Base-by-base conservation (phyloP, 2,329 filamentous ascomycete species). In the Colletotrichum aenigma region DNA sequence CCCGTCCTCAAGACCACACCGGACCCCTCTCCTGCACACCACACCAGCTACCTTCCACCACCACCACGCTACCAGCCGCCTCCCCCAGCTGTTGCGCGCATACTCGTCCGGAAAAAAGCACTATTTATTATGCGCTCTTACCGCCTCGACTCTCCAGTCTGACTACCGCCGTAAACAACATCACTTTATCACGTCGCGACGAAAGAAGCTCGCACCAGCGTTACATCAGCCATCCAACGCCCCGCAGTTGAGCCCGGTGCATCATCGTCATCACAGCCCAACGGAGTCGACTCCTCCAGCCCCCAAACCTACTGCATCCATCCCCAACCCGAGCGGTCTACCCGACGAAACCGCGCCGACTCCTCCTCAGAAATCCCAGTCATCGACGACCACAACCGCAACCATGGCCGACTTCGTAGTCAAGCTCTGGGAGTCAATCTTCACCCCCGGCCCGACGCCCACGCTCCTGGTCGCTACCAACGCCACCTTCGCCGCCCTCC, bases 391-490 rank as follows among this genome's bases (percentile, higher is more conserved):
- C n/a, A 43, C 61, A 43, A 60, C 13, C 28, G 34, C 71, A 26
- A 79, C 73, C 79, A 93, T 93, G 91, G 87, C 91, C 16, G 83
- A 87, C 80, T 93, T 93, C 85, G 81, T 97, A 77, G 89, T 92
- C 82, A 92, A 96, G 79, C 93, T 98, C 76, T 98, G 95, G 94
- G 91, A 94, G 83, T 97, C 95, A 82, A 93, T 98, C 88, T 98
- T 98, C 90, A 97, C 94, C 7, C 95, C 96, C 1, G 97, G 97
- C 73, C 92, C 96, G 62, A 98, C 96, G 1, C 95, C 95, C 16
- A 94, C 95, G 64, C 92, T 99, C 78, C 90, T 98, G 72, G 87
- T 96, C 82, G 97, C 97, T 76, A 97, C 97, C 75, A 98, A 99
- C 86, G 92, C 89, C 82, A 93, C 95, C 76, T 99, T 99, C 84